Evolutionary conservation across 2,329 filamentous ascomycete genomes (phyloP).

Genomic region (Pseudocercospora cruenta): DNA sequence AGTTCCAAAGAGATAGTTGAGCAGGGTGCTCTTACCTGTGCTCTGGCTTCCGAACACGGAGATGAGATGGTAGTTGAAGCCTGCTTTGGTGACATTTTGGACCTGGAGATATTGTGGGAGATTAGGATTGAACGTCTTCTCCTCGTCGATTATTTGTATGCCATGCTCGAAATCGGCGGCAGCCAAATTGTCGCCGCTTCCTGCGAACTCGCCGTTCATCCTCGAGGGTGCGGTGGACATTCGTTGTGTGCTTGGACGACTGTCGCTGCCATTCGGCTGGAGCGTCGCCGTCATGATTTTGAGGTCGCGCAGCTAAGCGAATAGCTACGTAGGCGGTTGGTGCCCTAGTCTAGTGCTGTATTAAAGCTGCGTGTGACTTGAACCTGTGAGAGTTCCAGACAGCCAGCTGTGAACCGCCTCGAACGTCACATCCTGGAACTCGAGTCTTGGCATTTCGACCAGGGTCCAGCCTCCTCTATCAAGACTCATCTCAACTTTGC

Average conservation of each 20-base stretch:
- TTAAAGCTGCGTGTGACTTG: background rate
- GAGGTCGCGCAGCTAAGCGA: constrained; percentile 20
- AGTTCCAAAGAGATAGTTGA: constrained; percentile 95
- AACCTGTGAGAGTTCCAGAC: background rate
- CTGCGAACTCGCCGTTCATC: constrained; percentile 76
- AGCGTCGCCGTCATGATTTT: constrained; percentile 14
- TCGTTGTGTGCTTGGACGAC: constrained; percentile 25
- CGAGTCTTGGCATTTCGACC: background rate
- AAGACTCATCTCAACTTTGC: background rate
- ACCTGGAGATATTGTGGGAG: constrained; percentile 80
- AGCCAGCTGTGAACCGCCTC: background rate
- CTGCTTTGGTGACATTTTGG: constrained; percentile 79
- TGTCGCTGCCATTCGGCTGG: constrained; percentile 5
- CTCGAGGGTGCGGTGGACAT: constrained; percentile 40
- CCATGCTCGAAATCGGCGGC: constrained; percentile 82
- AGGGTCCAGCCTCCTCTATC: background rate
- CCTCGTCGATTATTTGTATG: constrained; percentile 94
- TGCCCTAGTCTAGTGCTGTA: background rate
- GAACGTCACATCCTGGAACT: background rate
- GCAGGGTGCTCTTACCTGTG: constrained; percentile 94
- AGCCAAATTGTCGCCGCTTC: constrained; percentile 67
- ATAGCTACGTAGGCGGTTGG: constrained; percentile 17
- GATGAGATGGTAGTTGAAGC: constrained; percentile 99
- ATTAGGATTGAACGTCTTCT: constrained; percentile 92
- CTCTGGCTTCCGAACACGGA: constrained; percentile 99